A percentile compares a stretch with the other conserved stretches of the same genome.
Conservation (phyloP, 2,329 filamentous ascomycete species). For the Camillea tinctor region DNA sequence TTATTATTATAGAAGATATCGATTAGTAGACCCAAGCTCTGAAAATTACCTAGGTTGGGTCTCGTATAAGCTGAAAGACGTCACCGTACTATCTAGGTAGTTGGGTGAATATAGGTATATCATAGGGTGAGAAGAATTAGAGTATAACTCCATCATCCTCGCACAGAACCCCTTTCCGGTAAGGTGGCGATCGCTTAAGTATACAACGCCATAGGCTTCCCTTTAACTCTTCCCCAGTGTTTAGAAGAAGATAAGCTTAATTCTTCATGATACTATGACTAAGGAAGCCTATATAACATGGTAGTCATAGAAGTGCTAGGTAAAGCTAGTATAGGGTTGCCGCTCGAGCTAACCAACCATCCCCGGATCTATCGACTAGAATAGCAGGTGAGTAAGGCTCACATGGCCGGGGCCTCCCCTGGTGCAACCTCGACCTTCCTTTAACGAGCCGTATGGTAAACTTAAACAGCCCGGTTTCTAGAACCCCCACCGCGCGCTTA, state of each 20-base stretch:
- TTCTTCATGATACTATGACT: not conserved
- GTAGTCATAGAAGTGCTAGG: no score
- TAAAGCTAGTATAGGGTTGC: not conserved
- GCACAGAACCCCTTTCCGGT: not conserved
- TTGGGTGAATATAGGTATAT: no score
- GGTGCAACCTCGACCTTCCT: not conserved
- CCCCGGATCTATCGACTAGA: not conserved
- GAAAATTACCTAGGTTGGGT: no score
- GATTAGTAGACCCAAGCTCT: no score
- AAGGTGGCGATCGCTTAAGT: not conserved
- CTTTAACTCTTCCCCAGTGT: not conserved
- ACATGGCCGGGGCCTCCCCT: no score
- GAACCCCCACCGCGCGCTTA: not conserved
- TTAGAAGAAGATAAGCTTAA: not conserved
- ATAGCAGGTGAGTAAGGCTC: not conserved
- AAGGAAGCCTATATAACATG: not conserved
- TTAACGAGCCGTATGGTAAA: not conserved
- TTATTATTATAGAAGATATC: no score
- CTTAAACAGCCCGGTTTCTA: not conserved
- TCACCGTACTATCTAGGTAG: no score
- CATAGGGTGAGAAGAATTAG: no score
- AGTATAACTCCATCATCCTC: not conserved
- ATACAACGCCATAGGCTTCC: no score
- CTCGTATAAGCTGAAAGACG: no score
- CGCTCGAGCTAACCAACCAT: not conserved